Base-by-base conservation (phyloP, 2,329 filamentous ascomycete species). In the Aspergillus tamarii region DNA sequence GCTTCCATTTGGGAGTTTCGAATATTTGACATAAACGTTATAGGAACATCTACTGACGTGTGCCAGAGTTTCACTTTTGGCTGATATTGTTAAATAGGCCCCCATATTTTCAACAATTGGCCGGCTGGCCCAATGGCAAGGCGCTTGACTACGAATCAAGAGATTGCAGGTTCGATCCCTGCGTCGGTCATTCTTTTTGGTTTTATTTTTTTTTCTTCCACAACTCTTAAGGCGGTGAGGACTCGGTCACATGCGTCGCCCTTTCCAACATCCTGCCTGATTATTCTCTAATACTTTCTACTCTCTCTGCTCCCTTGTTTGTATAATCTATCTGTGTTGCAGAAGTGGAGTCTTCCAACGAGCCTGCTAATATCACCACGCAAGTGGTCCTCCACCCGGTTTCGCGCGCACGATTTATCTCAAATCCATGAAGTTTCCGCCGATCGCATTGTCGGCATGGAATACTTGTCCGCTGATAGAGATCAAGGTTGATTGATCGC, bases 131-230 rank as follows among this genome's bases (percentile, higher is more conserved):
- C 63, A 68, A 67, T 69, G 80, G 80, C 76, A 82, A 82, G 79
- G 80, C 80, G 80, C 78, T 81, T 82, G 80, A 82, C 81, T 82
- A 81, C 80, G 80, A 80, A 82, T 82, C 80, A 81, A 81, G 78
- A 82, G 80, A 81, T 81, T 82, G 78, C 76, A 80, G 80, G 80
- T 82, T 82, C 79, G 79, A 82, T 54, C 69, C 75, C 75, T 76
- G 74, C 74, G 75, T 77, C 72, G 74, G 74, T 77, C 75, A 76
- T 23, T 26, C 12, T 55, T 55, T 55, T 55, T 55, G 19, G 5
- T 6, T 30, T n/a, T 14, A 26, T 26, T 26, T 26, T 26, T 26
- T 4, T 26, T 5, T 26, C 26, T 26, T 26, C n/a, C 14, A 1
- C 7, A 8, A 4, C 16, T 19, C 7, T 4, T 5, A 6, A 16